Base-by-base conservation (phyloP, 768 basidiomycete species). In the Leccinum fibrillosum region DNA sequence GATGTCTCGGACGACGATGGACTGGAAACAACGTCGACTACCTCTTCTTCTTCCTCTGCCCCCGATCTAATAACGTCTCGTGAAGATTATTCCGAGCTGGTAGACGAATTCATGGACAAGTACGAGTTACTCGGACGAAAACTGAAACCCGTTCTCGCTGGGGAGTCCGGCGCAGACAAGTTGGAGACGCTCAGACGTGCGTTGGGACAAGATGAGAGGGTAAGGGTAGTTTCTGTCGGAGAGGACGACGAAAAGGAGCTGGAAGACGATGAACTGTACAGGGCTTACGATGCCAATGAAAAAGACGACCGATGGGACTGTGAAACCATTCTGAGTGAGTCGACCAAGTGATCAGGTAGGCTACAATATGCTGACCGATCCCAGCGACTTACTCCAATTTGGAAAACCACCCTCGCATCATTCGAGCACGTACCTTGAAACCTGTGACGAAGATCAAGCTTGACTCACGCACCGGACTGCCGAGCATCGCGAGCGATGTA, bases 371-470 rank as follows among this genome's bases (percentile, higher is more conserved):
- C 58, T 60, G 63, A 62, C 48, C n/a, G 44, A 47, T 52, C 30
- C 19, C 67, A 97, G 96, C 90, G 9, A 98, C 95, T 10, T 95
- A 94, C 69, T 89, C 93, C n/a, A 99, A 97, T 68, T 79, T 98
- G 7, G 97, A 97, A 71, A 99, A 99, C 67, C 97, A 98, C 70
- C 97, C 97, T 0, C 84, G 88, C 9, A 76, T 97, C 32, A 94
- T 99, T 58, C 82, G 85, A 25, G 84, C 86, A 19, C 78, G 86
- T 34, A 80, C 84, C 58, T 67, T 74, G 42, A 80, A 77, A 65
- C 74, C 76, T 21, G 79, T 81, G 0, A 78, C 86, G 0, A 88
- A 83, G 70, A 92, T 95, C 62, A 67, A 72, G 28, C 75, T 95
- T 28, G 87, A 96, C 68, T 79, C 85, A 1, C 86, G 82, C 62